Conservation (phyloP, 2,329 filamentous ascomycete species). For the Stagonosporopsis rhizophila region DNA sequence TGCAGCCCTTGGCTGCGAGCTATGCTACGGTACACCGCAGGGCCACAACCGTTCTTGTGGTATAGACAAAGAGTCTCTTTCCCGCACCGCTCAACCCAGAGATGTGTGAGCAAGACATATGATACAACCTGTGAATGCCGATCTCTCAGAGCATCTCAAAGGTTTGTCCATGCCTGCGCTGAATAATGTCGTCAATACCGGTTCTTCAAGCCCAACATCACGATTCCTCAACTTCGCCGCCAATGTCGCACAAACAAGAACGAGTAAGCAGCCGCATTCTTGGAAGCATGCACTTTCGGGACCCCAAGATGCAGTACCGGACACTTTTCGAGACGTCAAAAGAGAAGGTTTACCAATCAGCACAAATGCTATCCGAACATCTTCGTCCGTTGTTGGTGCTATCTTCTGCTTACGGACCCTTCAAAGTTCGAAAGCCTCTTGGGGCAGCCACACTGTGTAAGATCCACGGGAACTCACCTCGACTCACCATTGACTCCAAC, state of each 20-base stretch:
- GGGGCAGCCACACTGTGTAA: constrained; percentile 13
- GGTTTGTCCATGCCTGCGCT: neutral
- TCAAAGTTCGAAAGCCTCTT: neutral
- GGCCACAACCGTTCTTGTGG: neutral
- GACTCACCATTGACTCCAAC: neutral
- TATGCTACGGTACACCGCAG: constrained; percentile 1
- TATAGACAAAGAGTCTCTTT: neutral
- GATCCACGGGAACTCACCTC: neutral
- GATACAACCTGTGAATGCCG: neutral
- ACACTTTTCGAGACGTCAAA: neutral
- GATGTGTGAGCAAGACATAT: neutral
- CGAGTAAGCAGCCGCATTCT: constrained; percentile 11
- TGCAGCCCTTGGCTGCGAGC: constrained; percentile 4
- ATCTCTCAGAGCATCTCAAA: neutral
- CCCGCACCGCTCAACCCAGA: neutral
- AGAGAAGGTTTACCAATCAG: constrained; percentile 9
- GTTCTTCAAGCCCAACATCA: neutral
- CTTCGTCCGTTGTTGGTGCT: constrained; percentile 15
- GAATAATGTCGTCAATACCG: neutral
- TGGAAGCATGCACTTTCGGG: constrained; percentile 4
- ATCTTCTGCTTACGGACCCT: constrained; percentile 14
- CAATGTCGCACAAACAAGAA: constrained; percentile 12
- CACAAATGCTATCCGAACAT: neutral
- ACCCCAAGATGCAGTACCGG: neutral
- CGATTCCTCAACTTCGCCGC: neutral